phyloP scores from a whole-genome alignment of 179 eudicot species.

The Gypsophila paniculata region DNA sequence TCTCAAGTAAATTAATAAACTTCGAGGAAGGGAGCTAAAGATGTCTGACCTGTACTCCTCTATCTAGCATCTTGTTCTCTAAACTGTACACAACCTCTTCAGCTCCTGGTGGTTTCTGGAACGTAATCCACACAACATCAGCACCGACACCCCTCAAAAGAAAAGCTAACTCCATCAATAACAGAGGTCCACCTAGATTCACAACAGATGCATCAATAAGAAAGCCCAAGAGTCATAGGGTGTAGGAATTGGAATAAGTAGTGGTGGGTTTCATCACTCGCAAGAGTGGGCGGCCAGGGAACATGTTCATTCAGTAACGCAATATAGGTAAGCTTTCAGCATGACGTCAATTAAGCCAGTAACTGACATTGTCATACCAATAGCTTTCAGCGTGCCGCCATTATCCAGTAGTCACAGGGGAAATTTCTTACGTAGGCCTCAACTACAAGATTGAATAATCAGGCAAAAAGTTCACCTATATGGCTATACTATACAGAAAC shows the following conservation, averaged over 20 bases:
- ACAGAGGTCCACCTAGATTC: constrained; percentile 72
- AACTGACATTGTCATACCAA: no score
- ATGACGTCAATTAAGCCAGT: neutral
- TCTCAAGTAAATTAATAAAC: neutral
- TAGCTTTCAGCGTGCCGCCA: no score
- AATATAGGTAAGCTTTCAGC: neutral
- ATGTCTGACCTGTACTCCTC: constrained; percentile 71
- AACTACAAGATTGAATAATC: no score
- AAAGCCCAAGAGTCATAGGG: constrained; percentile 2
- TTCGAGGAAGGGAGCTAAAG: neutral
- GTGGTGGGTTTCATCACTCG: neutral
- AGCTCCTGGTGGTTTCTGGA: constrained; percentile 58
- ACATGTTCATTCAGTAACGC: neutral
- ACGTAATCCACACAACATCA: constrained; percentile 76
- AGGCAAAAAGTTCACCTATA: no score
- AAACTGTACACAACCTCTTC: constrained; percentile 70
- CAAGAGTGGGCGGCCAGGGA: neutral
- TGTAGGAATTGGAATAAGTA: neutral
- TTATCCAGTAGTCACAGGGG: no score
- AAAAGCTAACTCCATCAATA: constrained; percentile 82
- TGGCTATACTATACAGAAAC: no score
- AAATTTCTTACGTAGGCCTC: no score
- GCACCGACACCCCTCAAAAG: constrained; percentile 68
- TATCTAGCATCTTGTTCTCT: constrained; percentile 81
- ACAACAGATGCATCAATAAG: constrained; percentile 14